These are phyloP conservation scores for Cunninghamia lanceolata DNA, from an alignment of 75 land plant genomes.

Conservation along the genomic window DNA sequence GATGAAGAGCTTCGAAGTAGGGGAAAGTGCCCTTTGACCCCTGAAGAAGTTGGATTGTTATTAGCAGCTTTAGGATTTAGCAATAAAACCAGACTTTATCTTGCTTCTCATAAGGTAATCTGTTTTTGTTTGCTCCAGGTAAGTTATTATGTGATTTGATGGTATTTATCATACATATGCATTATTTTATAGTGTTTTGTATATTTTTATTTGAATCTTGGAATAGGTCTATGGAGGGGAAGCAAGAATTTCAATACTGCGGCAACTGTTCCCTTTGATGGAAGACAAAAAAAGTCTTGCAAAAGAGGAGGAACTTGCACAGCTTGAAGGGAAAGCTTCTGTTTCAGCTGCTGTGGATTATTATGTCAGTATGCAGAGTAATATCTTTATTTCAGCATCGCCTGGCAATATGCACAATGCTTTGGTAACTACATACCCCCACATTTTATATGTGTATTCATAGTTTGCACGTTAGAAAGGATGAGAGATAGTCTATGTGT, in stretches of 20 bases:
- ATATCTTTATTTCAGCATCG: conserved; percentile 87
- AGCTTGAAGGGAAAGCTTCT: conserved; percentile 74
- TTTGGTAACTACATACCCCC: conserved; percentile 45
- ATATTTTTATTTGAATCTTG: not conserved
- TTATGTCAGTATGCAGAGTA: conserved; percentile 80
- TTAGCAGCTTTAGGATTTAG: conserved; percentile 88
- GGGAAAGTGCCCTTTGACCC: conserved; percentile 94
- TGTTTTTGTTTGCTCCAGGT: not conserved
- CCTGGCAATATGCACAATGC: conserved; percentile 99
- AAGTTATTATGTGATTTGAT: not conserved
- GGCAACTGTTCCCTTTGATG: conserved; percentile 75
- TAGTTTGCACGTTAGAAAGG: not conserved
- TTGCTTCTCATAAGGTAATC: conserved; percentile 88
- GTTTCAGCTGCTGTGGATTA: conserved; percentile 87
- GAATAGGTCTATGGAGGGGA: conserved; percentile 92
- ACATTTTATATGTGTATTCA: not conserved
- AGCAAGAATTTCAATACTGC: conserved; percentile 70
- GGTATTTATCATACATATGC: not conserved
- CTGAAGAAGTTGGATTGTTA: conserved; percentile 88
- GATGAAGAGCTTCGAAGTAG: conserved; percentile 66
- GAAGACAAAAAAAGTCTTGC: conserved; percentile 69
- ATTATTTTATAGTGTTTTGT: not conserved
- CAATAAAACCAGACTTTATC: conserved; percentile 72
- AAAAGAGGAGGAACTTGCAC: conserved; percentile 53
- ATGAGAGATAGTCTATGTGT: not conserved